These are phyloP conservation scores for Ceriops tagal DNA, from an alignment of 345 rosid species.

Conservation along the genomic window DNA sequence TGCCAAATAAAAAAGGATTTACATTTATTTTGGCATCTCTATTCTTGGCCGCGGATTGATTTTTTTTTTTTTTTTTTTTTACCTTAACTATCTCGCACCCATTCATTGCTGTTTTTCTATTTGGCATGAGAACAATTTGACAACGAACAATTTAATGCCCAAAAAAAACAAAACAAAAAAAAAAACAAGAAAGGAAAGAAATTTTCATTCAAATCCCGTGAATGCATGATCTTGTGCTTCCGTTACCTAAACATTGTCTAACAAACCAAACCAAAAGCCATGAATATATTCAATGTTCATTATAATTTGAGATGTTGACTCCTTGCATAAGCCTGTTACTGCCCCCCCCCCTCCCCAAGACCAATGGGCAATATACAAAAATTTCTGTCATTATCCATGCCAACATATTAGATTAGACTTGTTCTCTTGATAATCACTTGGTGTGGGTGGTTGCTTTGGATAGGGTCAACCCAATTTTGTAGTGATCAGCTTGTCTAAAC, in stretches of 20 bases:
- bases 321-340: neutral
- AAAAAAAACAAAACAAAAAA: neutral
- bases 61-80: too few relatives aligned
- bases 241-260: neutral
- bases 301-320: neutral
- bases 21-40: too few relatives aligned
- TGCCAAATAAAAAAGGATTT: too few relatives aligned
- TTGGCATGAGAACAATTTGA: neutral
- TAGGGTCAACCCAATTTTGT: constrained; percentile 26
- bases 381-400: constrained; percentile 5
- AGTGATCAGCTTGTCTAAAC: constrained; percentile 19
- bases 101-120: neutral
- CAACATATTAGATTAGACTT: neutral
- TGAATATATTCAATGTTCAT: neutral
- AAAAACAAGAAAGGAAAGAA: neutral
- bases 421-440: neutral
- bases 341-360: neutral
- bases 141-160: neutral
- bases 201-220: constrained; percentile 8
- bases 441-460: constrained; percentile 11
- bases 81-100: too few relatives aligned
- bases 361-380: neutral
- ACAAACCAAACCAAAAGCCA: too few relatives aligned
- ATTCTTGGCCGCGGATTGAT: too few relatives aligned
- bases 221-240: neutral